Base-by-base conservation (phyloP, 75 land plant species). In the Azolla pinnata region DNA sequence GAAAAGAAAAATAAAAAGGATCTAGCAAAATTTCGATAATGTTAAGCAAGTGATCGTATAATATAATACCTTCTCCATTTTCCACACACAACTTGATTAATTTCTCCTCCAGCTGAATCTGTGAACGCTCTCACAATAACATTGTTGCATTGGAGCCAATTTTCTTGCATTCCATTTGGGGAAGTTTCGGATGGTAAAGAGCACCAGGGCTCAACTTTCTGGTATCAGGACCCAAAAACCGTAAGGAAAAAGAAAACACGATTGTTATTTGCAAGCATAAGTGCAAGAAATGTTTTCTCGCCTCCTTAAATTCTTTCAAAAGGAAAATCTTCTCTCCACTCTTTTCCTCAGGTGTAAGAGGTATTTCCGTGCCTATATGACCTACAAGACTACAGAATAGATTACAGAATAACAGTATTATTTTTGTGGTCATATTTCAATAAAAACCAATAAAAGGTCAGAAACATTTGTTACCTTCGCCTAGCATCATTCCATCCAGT, bases 21-120 rank as follows among this genome's bases (percentile, higher is more conserved):
- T n/a, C n/a, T n/a, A n/a, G n/a, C n/a, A n/a, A n/a, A n/a, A n/a
- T n/a, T n/a, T n/a, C n/a, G n/a, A n/a, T n/a, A n/a, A n/a, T 38
- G 14, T 7, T 14, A 38, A 38, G 14, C 42, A 38, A 8, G 12
- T 38, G 42, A 8, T 38, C 14, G 14, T 8, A 38, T 38, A 8
- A 14, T 49, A 40, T 1, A 5, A 57, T 65, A 72, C 75, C 75
- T 65, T 14, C 75, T 70, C 75, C 75, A 72, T 54, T 72, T 72
- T 24, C 71, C 63, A 57, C 75, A 72, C 20, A 72, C 20, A 0
- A 46, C 66, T 2, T 68, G 70, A 30, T 47, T 51, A 21, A 59
- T 18, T 23, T 28, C 27, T 18, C 26, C 2, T 16, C 32, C 56
- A 29, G 17, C 29, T 23, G 10, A 54, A 31, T 29, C 56, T 24